Conservation (phyloP, 2,329 filamentous ascomycete genomes). For the Neoascochyta sp. region DNA sequence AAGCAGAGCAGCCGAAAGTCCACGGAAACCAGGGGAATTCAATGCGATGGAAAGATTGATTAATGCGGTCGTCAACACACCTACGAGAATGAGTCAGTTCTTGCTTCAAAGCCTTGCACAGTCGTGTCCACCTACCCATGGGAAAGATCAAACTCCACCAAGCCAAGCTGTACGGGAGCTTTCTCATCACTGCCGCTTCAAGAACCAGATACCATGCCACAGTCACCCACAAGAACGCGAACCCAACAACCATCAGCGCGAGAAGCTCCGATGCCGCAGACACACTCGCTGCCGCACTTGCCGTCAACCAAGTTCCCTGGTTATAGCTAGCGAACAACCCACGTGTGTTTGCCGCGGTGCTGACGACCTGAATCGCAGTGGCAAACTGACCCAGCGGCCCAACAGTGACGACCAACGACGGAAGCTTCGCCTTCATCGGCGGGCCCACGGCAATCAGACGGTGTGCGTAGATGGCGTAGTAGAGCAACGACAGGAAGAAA, state of each 20-base stretch:
- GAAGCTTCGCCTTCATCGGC: constrained; percentile 10
- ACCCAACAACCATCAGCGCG: constrained; percentile 11
- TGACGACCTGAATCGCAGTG: constrained; percentile 13
- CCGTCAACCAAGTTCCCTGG: constrained; percentile 11
- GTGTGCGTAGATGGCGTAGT: constrained; percentile 13
- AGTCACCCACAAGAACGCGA: constrained; percentile 14
- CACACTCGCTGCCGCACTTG: constrained; percentile 9
- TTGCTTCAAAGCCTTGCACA: neutral
- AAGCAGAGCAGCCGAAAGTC: constrained; percentile 9
- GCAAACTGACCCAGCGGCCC: constrained; percentile 18
- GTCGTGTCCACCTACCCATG: constrained; percentile 7
- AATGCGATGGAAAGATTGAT: constrained; percentile 14
- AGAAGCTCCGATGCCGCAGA: constrained; percentile 8
- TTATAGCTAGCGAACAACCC: constrained; percentile 11
- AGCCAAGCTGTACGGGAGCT: constrained; percentile 13
- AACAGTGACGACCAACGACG: constrained; percentile 10
- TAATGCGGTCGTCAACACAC: constrained; percentile 13
- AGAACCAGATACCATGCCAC: constrained; percentile 14
- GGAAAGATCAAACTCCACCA: constrained; percentile 20
- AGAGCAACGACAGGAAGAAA: constrained; percentile 14
- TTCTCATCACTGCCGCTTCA: constrained; percentile 9
- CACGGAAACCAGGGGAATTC: constrained; percentile 14
- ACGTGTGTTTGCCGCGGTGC: constrained; percentile 10
- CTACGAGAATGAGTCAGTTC: constrained; percentile 2
- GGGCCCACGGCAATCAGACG: constrained; percentile 14